Conservation (phyloP, 345 rosid genomes). For the Rhizophora mangle region DNA sequence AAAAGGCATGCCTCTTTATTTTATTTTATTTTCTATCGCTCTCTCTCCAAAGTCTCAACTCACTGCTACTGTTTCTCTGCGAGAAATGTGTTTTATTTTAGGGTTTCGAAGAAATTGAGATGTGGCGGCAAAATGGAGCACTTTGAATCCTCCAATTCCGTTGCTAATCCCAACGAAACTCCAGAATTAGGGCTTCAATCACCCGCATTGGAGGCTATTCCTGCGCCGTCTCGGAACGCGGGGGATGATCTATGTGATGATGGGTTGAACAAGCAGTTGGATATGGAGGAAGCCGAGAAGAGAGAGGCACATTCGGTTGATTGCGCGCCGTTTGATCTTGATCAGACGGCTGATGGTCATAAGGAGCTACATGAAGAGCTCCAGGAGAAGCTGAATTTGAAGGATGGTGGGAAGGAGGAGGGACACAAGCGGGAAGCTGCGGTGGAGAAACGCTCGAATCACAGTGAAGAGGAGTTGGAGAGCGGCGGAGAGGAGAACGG, state of each 20-base stretch:
- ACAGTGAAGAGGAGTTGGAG: conserved; percentile 10
- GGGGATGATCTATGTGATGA: background rate
- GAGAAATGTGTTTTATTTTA: no score
- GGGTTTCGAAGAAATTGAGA: no score
- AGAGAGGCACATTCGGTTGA: background rate
- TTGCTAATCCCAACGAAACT: background rate
- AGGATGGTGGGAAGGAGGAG: background rate
- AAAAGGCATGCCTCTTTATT: no score
- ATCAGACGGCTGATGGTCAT: background rate
- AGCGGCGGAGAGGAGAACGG: conserved; percentile 1
- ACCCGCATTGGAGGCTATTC: background rate
- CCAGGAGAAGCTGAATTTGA: conserved; percentile 3
- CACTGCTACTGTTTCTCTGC: no score
- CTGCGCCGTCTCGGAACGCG: background rate
- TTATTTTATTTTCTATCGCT: no score
- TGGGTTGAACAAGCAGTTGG: conserved; percentile 8
- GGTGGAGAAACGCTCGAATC: conserved; percentile 7
- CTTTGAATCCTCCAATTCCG: no score
- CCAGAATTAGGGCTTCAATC: conserved; percentile 2
- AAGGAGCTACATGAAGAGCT: background rate
- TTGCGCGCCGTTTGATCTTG: background rate
- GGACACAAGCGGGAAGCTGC: background rate
- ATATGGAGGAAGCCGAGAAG: conserved; percentile 4
- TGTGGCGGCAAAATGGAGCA: no score
- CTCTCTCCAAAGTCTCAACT: no score